phyloP scores from a whole-genome alignment of 345 rosid species.

The Triadica sebifera region DNA sequence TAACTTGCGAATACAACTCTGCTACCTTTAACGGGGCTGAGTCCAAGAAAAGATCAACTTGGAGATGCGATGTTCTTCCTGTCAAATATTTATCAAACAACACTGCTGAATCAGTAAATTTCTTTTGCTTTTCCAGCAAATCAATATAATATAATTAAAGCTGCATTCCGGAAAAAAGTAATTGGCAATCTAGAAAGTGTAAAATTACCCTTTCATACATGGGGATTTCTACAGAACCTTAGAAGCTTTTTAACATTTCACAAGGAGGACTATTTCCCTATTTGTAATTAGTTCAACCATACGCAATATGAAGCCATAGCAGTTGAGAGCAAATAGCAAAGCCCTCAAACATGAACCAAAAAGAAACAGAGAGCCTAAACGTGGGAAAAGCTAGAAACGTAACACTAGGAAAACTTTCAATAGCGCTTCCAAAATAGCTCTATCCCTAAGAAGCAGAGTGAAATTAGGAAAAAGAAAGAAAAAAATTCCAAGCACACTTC shows the following conservation, averaged over 20 bases:
- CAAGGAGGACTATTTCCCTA: not conserved
- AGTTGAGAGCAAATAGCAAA: not conserved
- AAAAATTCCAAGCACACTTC: not conserved
- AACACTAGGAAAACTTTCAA: not conserved
- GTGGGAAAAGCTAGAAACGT: not conserved
- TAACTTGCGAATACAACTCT: slow-evolving; percentile 28
- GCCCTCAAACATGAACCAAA: no score
- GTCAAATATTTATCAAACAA: slow-evolving; percentile 5
- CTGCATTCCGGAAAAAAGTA: not conserved
- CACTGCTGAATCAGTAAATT: not conserved
- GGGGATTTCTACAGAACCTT: not conserved
- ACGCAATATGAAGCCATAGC: not conserved
- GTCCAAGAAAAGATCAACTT: slow-evolving; percentile 23
- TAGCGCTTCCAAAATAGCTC: no score
- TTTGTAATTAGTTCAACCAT: not conserved
- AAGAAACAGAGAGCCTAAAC: no score
- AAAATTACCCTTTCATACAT: not conserved
- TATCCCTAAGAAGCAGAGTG: not conserved
- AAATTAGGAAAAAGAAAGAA: not conserved
- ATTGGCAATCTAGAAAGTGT: not conserved
- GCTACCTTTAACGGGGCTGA: slow-evolving; percentile 25
- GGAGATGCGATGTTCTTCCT: slow-evolving; percentile 25
- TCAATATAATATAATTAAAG: not conserved
- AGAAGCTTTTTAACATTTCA: not conserved
- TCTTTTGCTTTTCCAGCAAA: not conserved